A percentile compares a stretch with the other conserved stretches of the same genome.
phyloP scores from a whole-genome alignment of 331 rosid genomes.

The Malus hybrid region DNA sequence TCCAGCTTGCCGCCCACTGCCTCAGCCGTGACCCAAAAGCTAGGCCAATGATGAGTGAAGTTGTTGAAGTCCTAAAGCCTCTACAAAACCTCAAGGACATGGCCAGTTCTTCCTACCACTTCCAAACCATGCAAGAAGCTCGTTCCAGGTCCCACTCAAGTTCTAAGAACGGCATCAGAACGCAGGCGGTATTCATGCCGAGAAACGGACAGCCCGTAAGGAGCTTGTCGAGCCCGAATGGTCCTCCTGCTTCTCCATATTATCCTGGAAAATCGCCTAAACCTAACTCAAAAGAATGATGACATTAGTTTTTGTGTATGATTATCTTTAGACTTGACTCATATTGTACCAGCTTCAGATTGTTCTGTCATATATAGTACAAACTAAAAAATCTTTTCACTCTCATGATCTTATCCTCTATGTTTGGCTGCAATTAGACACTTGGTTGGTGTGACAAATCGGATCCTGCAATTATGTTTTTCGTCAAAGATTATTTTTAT shows the following conservation, averaged over 20 bases:
- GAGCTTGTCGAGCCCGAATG: conserved; percentile 52
- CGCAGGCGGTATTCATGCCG: conserved; percentile 43
- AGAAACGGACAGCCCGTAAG: conserved; percentile 68
- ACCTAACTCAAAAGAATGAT: conserved; percentile 22
- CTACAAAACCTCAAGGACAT: conserved; percentile 80
- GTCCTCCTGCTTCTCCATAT: conserved; percentile 57
- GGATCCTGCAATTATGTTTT: neutral
- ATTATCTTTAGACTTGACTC: neutral
- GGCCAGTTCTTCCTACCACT: conserved; percentile 73
- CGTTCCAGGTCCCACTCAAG: conserved; percentile 44
- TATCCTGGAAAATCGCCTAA: conserved; percentile 46
- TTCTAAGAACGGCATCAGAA: conserved; percentile 44
- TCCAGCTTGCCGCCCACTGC: conserved; percentile 71
- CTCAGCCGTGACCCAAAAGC: conserved; percentile 87
- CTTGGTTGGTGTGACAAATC: neutral
- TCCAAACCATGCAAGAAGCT: conserved; percentile 57
- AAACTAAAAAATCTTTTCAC: neutral
- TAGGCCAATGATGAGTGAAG: conserved; percentile 82
- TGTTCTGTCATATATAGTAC: neutral
- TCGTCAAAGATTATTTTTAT: neutral
- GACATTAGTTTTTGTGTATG: conserved; percentile 12
- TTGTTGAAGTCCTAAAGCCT: conserved; percentile 63
- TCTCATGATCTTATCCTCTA: neutral
- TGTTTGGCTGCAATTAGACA: neutral
- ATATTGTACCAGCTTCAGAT: neutral